Evolutionary conservation across 1,284 basidiomycete species (phyloP), one percentile per base, ranked within the genome.

Genomic region (Sanghuangporus sanghuang): DNA sequence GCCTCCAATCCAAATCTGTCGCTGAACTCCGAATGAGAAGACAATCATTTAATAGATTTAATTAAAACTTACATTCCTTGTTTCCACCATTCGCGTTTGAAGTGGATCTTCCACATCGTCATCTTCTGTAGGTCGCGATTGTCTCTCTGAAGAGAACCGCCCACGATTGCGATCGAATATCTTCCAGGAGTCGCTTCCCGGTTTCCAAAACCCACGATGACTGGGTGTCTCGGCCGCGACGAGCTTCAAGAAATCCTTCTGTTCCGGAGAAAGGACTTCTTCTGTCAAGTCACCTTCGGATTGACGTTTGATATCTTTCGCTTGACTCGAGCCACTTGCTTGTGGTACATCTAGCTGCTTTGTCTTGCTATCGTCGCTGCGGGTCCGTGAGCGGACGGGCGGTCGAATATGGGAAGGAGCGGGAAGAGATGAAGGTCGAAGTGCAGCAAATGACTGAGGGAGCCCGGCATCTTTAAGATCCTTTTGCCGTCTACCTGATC

Each of bases 161-260:
- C 74, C 71, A 49, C 77, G 74, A 57, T 81, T 77, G 66, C 77
- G 78, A 36, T 83, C 78, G 68, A 90, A 87, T 14, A 81, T 72
- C 66, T 83, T 78, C 86, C 87, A 90, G 21, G 85, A 83, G 67
- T 79, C 81, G 67, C 85, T 81, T 69, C 83, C 79, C 67, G 80
- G 79, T 69, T 78, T 83, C 89, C 89, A 90, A 6, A 84, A 84
- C 16, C 79, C 82, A 63, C 87, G 79, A 71, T 91, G 89, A 68
- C 86, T 90, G 0, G 89, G 86, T 23, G 78, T 83, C 72, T 83
- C 78, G 38, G 86, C 88, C 5, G 85, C 87, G 14, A 90, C 82
- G 27, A 89, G 75, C 67, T 80, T 81, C 67, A 83, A 67, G 44
- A 90, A 77, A 65, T 85, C 82, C 40, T 76, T 78, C 67, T 88